Evolutionary conservation across 176 grass and related monocot species (phyloP).

Genomic region (Otatea glauca): DNA sequence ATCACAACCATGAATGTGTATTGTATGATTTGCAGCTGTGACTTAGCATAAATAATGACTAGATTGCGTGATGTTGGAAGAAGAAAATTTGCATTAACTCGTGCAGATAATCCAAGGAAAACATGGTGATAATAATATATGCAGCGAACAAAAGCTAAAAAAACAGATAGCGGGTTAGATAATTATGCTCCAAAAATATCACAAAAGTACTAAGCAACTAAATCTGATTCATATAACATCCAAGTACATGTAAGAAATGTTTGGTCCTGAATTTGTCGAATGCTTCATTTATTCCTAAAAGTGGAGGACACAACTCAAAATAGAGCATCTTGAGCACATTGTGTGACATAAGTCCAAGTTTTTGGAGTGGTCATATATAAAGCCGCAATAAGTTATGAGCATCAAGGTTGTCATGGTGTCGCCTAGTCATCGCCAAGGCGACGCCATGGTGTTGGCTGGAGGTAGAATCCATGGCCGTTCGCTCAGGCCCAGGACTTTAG

Average conservation of each 20-base stretch:
- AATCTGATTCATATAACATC: neutral
- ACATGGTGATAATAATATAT: neutral
- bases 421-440: too few relatives aligned
- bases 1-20: neutral
- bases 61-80: neutral
- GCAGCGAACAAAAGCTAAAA: neutral
- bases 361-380: neutral
- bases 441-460: too few relatives aligned
- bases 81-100: neutral
- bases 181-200: neutral
- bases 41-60: neutral
- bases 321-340: neutral
- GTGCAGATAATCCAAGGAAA: neutral
- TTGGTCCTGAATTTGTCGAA: neutral
- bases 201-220: neutral
- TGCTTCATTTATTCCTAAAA: conserved; percentile 40
- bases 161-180: neutral
- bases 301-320: neutral
- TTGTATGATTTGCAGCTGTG: neutral
- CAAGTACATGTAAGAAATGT: neutral
- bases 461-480: too few relatives aligned
- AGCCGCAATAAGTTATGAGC: too few relatives aligned
- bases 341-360: neutral
- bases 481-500: too few relatives aligned
- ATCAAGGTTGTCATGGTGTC: too few relatives aligned